These are phyloP conservation scores for Eremochloa ophiuroides DNA, from an alignment of 176 grass and related monocot genomes.

Conservation along the genomic window DNA sequence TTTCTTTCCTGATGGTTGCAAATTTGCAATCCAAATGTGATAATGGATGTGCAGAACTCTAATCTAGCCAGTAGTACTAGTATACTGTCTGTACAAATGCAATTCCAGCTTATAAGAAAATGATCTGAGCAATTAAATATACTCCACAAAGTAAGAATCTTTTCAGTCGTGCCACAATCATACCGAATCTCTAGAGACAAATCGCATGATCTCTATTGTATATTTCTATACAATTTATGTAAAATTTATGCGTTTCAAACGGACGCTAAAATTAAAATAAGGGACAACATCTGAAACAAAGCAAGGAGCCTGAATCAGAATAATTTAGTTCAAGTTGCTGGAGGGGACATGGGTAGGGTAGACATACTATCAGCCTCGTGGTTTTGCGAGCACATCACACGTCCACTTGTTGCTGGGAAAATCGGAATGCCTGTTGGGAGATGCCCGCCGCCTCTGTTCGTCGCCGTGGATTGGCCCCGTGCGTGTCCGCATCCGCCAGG, in stretches of 20 bases:
- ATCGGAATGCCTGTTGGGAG: background rate
- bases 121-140: too few species aligned
- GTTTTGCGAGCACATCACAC: background rate
- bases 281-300: background rate
- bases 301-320: too few species aligned
- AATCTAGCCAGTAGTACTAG: too few species aligned
- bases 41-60: too few species aligned
- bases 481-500: background rate
- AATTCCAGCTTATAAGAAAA: too few species aligned
- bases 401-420: constrained; percentile 16
- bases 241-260: too few species aligned
- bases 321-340: constrained; percentile 18
- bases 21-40: too few species aligned
- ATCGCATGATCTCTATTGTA: background rate
- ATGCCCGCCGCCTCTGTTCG: background rate
- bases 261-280: background rate
- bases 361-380: background rate
- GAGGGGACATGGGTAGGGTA: background rate
- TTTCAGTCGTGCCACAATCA: background rate
- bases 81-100: too few species aligned
- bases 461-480: background rate
- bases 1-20: too few species aligned
- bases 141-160: background rate
- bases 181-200: background rate
- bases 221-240: too few species aligned